Evolutionary conservation across 164 flowering plant species (phyloP).

Genomic region (Cinnamomum chago): DNA sequence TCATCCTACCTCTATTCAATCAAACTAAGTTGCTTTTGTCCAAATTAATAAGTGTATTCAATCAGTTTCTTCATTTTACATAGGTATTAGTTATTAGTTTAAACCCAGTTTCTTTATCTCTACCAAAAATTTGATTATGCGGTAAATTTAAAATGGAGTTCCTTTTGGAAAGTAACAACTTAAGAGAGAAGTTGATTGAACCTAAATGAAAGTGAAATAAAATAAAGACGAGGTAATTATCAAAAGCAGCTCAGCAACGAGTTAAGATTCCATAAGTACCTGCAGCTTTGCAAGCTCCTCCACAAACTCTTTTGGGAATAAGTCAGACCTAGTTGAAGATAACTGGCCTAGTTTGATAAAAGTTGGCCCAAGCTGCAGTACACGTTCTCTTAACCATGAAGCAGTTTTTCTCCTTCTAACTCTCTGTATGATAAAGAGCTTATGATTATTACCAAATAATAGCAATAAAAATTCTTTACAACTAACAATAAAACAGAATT

Average conservation of each 20-base stretch:
- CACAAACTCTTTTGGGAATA: slow-evolving; percentile 85
- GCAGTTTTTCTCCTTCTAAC: slow-evolving; percentile 71
- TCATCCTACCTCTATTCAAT: not conserved
- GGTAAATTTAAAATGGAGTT: not conserved
- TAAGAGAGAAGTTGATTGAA: not conserved
- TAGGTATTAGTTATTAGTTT: too few species aligned
- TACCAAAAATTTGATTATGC: too few species aligned
- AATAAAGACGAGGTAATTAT: not conserved
- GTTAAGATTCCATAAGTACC: slow-evolving; percentile 39
- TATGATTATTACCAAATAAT: not conserved
- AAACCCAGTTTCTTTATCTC: too few species aligned
- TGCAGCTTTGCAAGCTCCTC: slow-evolving; percentile 96
- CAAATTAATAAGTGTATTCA: not conserved
- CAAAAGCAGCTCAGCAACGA: not conserved
- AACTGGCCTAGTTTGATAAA: slow-evolving; percentile 94
- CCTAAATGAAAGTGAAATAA: slow-evolving; percentile 1
- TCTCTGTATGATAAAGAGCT: slow-evolving; percentile 37
- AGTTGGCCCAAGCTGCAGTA: slow-evolving; percentile 94
- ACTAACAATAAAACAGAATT: not conserved
- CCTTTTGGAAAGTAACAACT: not conserved
- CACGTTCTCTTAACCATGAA: slow-evolving; percentile 82
- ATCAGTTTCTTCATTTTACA: too few species aligned
- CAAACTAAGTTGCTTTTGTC: not conserved
- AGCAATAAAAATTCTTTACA: not conserved
- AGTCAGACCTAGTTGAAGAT: slow-evolving; percentile 90